Evolutionary conservation across 2,329 filamentous ascomycete species (phyloP), one percentile per base, ranked within the genome.

Genomic region (Ophiocordyceps camponoti-leonardi): DNA sequence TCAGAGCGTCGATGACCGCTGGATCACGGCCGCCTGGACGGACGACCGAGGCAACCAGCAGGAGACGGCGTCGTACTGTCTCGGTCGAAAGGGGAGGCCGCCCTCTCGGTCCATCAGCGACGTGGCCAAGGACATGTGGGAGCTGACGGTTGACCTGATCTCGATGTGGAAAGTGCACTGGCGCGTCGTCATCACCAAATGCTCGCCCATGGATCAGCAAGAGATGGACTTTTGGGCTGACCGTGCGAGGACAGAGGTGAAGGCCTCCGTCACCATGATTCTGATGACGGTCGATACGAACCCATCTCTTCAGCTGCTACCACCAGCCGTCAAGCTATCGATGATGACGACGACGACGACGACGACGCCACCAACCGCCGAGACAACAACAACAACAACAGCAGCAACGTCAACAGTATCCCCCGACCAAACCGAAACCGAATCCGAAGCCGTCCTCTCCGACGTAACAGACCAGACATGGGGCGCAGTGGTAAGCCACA

Each of bases 1-100:
- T 2, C 72, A 79, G 46, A 88, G 83, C 54, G 68, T 80, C 12
- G 83, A 90, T 57, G 77, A 81, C 19, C 69, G 79, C 10, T 94
- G 86, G 86, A 65, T 92, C 35, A 81, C 80, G 13, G 82, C 78
- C 6, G 81, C 82, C 0, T 93, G 86, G 86, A 85, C 81, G 1
- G 84, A 93, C 56, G 85, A 79, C 52, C 74, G 75, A 23, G 86
- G 86, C 2, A 77, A 75, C 48, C 77, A 83, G 49, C 83, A 88
- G 58, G 77, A 79, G 51, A 83, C 74, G 16, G 74, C 79, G 1
- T 81, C 83, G 0, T 90, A 87, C 59, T 85, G 81, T 53, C 65
- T 90, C 41, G 68, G 77, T 16, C 67, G 79, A 49, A 71, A 77
- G 61, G 67, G 72, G 52, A 67, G 71, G 46, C 58, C 67, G 1